Percentiles rank a stretch among this genome's conserved stretches.
Evolutionary conservation across 176 grass and related monocot genomes (phyloP).

Genomic region (Eragrostis nindensis): DNA sequence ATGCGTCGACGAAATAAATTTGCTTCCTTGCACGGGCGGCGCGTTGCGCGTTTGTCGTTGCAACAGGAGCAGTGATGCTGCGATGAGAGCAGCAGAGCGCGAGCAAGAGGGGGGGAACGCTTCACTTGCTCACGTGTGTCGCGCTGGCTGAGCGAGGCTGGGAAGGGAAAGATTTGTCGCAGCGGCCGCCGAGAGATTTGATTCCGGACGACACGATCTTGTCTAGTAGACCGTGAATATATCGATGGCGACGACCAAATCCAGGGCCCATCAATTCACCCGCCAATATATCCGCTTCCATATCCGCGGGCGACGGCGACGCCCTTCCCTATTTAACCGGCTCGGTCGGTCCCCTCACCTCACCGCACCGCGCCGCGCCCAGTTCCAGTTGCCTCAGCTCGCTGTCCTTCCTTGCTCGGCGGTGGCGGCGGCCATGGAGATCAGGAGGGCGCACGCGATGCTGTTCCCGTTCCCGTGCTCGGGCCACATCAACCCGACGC

Average conservation of each 20-base stretch:
- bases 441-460: slow-evolving; percentile 47
- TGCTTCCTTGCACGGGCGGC: too few species aligned
- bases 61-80: background rate
- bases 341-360: too few species aligned
- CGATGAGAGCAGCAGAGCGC: too few species aligned
- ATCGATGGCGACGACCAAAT: slow-evolving; percentile 45
- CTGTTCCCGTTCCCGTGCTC: slow-evolving; percentile 71
- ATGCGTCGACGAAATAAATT: background rate
- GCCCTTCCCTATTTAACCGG: background rate
- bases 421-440: background rate
- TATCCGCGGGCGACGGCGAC: slow-evolving; percentile 18
- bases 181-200: slow-evolving; percentile 22
- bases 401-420: background rate
- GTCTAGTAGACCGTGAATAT: slow-evolving; percentile 44
- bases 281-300: slow-evolving; percentile 44
- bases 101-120: background rate
- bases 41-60: background rate
- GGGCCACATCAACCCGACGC: slow-evolving; percentile 73
- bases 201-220: slow-evolving; percentile 45
- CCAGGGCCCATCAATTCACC: slow-evolving; percentile 27
- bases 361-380: background rate
- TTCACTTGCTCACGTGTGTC: slow-evolving; percentile 15
- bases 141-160: background rate
- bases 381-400: background rate
- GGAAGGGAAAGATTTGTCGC: slow-evolving; percentile 5